Base-by-base conservation (phyloP, 148 eudicot genomes). In the Bassia scoparia region DNA sequence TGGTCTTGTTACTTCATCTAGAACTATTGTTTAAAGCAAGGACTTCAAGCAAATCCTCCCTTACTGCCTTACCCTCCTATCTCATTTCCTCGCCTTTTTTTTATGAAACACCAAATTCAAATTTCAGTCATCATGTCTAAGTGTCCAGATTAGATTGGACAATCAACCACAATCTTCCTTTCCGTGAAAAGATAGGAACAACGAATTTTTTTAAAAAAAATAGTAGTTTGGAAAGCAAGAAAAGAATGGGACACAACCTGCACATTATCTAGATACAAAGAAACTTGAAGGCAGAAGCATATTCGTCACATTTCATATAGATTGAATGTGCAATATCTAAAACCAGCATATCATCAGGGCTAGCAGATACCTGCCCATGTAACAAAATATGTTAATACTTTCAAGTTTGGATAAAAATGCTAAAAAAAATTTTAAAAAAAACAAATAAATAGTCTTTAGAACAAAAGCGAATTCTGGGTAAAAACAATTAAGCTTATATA, bases 241-340 rank as follows among this genome's bases (percentile, higher is more conserved):
- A 29, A 44, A 71, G 44, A 23, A 37, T 13, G 53, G 54, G 52
- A 41, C 35, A 67, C 83, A 63, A 91, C 99, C 99, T 84, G 85
- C 81, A 85, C 8, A 70, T 90, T 90, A 81, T 90, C 97, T 33
- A 88, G 85, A 69, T 63, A 81, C 59, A 95, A 82, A 49, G 99
- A 93, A 84, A 90, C 84, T 82, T 86, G 90, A 81, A 95, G 97
- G 97, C 99, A 52, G 90, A 79, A 1, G 96, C 89, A 77, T 73
- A 92, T 77, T 95, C 97, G 63, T 90, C 82, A 73, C 77, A 87
- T 56, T 88, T 90, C 78, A 85, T 72, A 74, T 89, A 92, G 12
- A 90, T 85, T 41, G 73, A 73, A 77, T 84, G 85, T 31, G 88
- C 99, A 61, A 88, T 87, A 60, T 86, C 96, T 63, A 95, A 78